A percentile compares a stretch with the other conserved stretches of the same genome.
These are phyloP conservation scores for Euryodendron excelsum DNA, from an alignment of 148 eudicot species.

Conservation along the genomic window DNA sequence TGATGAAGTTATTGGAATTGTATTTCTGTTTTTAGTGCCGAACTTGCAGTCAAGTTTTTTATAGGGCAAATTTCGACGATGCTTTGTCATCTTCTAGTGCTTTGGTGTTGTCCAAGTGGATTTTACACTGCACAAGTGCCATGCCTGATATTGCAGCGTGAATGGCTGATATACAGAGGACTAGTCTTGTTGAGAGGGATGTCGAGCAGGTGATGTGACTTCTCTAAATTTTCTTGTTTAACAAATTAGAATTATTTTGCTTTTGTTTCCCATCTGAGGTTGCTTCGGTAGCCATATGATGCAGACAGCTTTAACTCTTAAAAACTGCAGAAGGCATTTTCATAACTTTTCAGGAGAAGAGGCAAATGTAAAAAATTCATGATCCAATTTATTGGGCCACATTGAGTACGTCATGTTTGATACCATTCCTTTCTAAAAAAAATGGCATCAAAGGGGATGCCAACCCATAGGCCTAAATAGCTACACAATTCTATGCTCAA, in stretches of 20 bases:
- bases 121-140: neutral
- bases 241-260: neutral
- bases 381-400: neutral
- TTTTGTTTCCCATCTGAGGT: neutral
- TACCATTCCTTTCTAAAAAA: neutral
- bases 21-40: neutral
- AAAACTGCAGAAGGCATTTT: neutral
- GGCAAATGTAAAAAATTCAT: neutral
- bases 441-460: neutral
- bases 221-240: neutral
- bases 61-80: neutral
- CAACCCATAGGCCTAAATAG: neutral
- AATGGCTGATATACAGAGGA: conserved; percentile 31
- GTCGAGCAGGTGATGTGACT: conserved; percentile 27
- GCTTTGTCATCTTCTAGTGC: conserved; percentile 9
- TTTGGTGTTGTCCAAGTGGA: conserved; percentile 9
- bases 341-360: neutral
- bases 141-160: conserved; percentile 19
- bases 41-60: neutral
- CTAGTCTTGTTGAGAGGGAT: conserved; percentile 30
- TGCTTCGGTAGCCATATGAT: neutral
- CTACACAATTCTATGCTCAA: neutral
- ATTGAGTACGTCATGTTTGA: neutral
- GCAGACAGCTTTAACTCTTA: neutral
- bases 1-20: neutral